Base-by-base conservation (phyloP, 1,139 yeast species). In the Pneumocystis sp. region DNA sequence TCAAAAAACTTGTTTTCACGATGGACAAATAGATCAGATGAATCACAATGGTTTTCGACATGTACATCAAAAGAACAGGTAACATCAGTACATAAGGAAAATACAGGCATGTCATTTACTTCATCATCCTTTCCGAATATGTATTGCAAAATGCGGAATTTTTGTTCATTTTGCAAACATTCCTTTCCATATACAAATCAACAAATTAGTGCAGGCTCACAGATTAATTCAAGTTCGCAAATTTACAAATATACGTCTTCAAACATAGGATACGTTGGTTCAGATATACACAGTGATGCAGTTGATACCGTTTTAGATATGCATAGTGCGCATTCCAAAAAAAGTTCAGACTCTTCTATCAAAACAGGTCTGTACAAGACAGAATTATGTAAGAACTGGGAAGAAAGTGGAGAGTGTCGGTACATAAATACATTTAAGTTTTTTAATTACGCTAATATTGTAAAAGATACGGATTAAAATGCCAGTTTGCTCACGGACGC, bases 401-500 rank as follows among this genome's bases (percentile, higher is more conserved):
- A 50, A 25, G 63, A 59, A 29, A 31, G 35, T 35, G 64, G 67
- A 5, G 29, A 45, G 12, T 65, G 67, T 44, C 62, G 67, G 35
- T 65, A 63, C 21, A 3, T 10, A 50, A 25, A 25, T 17, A 6
- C 44, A 37, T 37, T 37, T 5, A 12, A 12, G 15, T 7, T 7
- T 4, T 37, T 12, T 12, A 37, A 7, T 7, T 7, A 12, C 8
- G 3, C 34, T 50, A 25, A 50, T 17, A 17, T 45, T 1, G 8
- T 44, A 19, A 15, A 45, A 50, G 57, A 50, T 31, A 64, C 19
- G 67, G 67, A 15, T 44, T 29, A 12, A 66, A 65, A 29, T 65
- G 67, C 39, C 67, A 65, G 31, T 65, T 65, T 61, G 67, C 67
- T 21, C 67, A 65, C 35, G 67, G 67, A 6, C 50, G 31, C 8